A percentile compares a stretch with the other conserved stretches of the same genome.
These are phyloP conservation scores for Hortaea werneckii DNA, from an alignment of 2,329 filamentous ascomycete genomes.

Conservation along the genomic window DNA sequence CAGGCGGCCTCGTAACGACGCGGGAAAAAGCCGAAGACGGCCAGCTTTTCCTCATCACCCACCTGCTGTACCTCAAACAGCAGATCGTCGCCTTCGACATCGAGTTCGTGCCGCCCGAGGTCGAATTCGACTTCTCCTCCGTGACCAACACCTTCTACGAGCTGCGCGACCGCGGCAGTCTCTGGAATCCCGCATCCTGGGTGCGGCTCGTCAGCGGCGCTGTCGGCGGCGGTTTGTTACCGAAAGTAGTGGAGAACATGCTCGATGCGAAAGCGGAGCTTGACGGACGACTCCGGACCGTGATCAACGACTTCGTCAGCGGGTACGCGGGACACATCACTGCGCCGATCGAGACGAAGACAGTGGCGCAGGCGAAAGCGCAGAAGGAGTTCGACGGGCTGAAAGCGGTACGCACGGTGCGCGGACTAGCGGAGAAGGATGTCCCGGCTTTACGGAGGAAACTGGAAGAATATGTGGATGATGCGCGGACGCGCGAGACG, in stretches of 20 bases:
- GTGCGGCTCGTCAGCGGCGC: slow-evolving; percentile 45
- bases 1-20: slow-evolving; percentile 54
- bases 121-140: slow-evolving; percentile 56
- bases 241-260: slow-evolving; percentile 61
- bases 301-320: slow-evolving; percentile 58
- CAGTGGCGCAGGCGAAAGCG: slow-evolving; percentile 11
- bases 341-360: slow-evolving; percentile 27
- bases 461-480: slow-evolving; percentile 54
- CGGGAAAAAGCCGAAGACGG: slow-evolving; percentile 60
- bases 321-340: slow-evolving; percentile 49
- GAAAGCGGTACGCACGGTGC: slow-evolving; percentile 34
- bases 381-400: slow-evolving; percentile 17
- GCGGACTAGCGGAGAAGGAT: slow-evolving; percentile 48
- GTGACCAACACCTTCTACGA: slow-evolving; percentile 59
- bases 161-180: slow-evolving; percentile 51
- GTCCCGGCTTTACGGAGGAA: slow-evolving; percentile 46
- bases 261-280: slow-evolving; percentile 62
- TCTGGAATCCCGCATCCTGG: slow-evolving; percentile 56
- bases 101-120: slow-evolving; percentile 57
- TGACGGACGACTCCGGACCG: slow-evolving; percentile 50
- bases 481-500: slow-evolving; percentile 54
- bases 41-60: slow-evolving; percentile 88
- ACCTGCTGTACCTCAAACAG: slow-evolving; percentile 89
- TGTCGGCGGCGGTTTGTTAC: slow-evolving; percentile 41
- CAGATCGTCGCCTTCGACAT: slow-evolving; percentile 95